Conservation (phyloP, 2,329 filamentous ascomycete species). For the Byssochlamys sp. region DNA sequence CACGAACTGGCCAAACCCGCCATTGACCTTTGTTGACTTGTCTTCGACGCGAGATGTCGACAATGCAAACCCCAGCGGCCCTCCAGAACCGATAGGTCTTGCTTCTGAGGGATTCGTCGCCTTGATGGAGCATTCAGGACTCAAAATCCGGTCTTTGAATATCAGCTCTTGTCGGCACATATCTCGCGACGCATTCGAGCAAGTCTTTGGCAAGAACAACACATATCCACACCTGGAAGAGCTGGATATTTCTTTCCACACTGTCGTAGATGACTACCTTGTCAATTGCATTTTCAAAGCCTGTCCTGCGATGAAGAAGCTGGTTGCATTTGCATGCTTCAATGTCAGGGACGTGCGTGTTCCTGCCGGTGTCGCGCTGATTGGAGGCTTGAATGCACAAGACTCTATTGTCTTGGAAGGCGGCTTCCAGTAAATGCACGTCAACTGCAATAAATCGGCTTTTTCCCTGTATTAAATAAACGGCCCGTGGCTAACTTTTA, state of each 20-base stretch:
- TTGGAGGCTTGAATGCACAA: constrained; percentile 51
- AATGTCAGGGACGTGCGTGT: constrained; percentile 48
- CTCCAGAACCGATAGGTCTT: constrained; percentile 57
- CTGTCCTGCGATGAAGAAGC: constrained; percentile 42
- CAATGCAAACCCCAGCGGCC: constrained; percentile 55
- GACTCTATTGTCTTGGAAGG: constrained; percentile 40
- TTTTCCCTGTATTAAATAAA: background rate
- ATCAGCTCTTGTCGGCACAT: constrained; percentile 82
- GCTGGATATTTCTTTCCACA: constrained; percentile 65
- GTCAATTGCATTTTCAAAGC: constrained; percentile 35
- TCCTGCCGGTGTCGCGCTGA: constrained; percentile 49
- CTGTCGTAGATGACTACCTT: constrained; percentile 36
- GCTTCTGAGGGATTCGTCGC: constrained; percentile 67
- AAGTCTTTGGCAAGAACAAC: constrained; percentile 56
- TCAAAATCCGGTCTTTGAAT: constrained; percentile 56
- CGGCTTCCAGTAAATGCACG: background rate
- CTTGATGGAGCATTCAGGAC: constrained; percentile 74
- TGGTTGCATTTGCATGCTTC: constrained; percentile 56
- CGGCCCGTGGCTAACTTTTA: background rate
- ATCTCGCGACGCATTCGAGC: constrained; percentile 58
- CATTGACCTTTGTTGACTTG: constrained; percentile 62
- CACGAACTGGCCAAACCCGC: constrained; percentile 62
- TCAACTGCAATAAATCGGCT: background rate
- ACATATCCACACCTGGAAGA: constrained; percentile 59
- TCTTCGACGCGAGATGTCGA: constrained; percentile 70